Conservation (phyloP, 2,329 filamentous ascomycete species). For the Aureobasidium sp. region DNA sequence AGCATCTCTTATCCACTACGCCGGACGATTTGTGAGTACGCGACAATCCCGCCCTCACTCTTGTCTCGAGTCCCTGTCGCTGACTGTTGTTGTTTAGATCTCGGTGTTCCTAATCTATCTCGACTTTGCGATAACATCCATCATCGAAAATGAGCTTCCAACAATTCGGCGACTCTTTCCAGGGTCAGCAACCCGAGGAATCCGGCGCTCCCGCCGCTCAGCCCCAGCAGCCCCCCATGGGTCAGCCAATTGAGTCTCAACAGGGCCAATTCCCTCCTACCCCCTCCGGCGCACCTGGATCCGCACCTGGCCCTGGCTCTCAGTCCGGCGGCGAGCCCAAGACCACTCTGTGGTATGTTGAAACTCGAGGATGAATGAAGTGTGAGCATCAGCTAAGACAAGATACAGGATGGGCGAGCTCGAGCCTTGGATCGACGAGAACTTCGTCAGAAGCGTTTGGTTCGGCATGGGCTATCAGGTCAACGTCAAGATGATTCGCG, state of each 20-base stretch:
- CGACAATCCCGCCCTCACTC: neutral
- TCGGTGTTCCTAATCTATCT: conserved; percentile 7
- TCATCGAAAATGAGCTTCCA: conserved; percentile 54
- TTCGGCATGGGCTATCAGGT: conserved; percentile 89
- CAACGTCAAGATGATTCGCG: conserved; percentile 98
- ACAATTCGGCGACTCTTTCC: conserved; percentile 52
- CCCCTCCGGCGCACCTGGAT: conserved; percentile 39
- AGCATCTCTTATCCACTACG: conserved; percentile 12
- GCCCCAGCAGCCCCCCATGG: conserved; percentile 45
- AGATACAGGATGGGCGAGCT: conserved; percentile 88
- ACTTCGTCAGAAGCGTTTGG: conserved; percentile 93
- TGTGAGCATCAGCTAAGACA: conserved; percentile 21
- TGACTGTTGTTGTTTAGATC: neutral
- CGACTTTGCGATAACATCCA: neutral
- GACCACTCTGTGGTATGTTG: conserved; percentile 45
- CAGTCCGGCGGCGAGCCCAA: conserved; percentile 37
- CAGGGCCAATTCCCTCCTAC: conserved; percentile 32
- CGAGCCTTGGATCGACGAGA: conserved; percentile 98
- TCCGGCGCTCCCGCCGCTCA: conserved; percentile 44
- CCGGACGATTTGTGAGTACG: conserved; percentile 2
- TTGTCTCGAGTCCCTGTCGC: neutral
- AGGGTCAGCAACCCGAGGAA: conserved; percentile 47
- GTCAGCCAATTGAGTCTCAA: conserved; percentile 47
- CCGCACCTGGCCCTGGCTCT: conserved; percentile 28
- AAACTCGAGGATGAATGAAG: neutral